These are phyloP conservation scores for Suhomyces sp. DNA, from an alignment of 805 yeast species.

Conservation along the genomic window DNA sequence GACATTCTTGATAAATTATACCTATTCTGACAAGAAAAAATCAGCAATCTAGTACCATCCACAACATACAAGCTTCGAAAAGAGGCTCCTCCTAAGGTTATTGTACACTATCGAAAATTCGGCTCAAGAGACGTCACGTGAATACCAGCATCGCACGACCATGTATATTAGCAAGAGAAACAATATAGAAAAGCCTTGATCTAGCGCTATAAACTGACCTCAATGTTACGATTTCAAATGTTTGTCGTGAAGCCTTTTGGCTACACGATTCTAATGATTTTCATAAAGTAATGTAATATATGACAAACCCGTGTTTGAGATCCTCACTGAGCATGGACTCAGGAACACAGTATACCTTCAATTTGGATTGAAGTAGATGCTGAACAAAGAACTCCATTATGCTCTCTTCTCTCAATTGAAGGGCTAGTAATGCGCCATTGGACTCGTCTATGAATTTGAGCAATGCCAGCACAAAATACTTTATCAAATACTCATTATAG, in stretches of 20 bases:
- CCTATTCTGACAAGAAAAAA: background rate
- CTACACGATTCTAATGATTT: background rate
- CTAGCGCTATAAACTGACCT: background rate
- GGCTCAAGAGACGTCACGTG: constrained; percentile 1
- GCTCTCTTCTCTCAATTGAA: constrained; percentile 55
- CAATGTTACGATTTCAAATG: background rate
- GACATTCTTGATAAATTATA: constrained; percentile 2
- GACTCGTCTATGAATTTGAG: constrained; percentile 29
- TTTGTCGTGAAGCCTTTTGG: too few relatives aligned
- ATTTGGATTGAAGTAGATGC: constrained; percentile 24
- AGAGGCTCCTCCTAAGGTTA: too few relatives aligned
- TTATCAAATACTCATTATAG: constrained; percentile 59
- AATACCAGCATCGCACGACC: background rate
- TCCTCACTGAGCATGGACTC: constrained; percentile 26
- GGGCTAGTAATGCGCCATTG: constrained; percentile 38
- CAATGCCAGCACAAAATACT: constrained; percentile 46
- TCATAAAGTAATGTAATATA: constrained; percentile 32
- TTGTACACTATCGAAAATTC: constrained; percentile 1
- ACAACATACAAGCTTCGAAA: background rate
- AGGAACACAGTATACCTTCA: constrained; percentile 35
- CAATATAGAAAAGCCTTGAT: too few relatives aligned
- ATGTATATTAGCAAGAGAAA: too few relatives aligned
- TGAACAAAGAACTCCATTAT: constrained; percentile 47
- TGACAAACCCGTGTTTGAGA: constrained; percentile 43
- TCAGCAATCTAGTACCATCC: background rate